Base-by-base conservation (phyloP, 768 basidiomycete genomes). In the Rhizopogon rudus region DNA sequence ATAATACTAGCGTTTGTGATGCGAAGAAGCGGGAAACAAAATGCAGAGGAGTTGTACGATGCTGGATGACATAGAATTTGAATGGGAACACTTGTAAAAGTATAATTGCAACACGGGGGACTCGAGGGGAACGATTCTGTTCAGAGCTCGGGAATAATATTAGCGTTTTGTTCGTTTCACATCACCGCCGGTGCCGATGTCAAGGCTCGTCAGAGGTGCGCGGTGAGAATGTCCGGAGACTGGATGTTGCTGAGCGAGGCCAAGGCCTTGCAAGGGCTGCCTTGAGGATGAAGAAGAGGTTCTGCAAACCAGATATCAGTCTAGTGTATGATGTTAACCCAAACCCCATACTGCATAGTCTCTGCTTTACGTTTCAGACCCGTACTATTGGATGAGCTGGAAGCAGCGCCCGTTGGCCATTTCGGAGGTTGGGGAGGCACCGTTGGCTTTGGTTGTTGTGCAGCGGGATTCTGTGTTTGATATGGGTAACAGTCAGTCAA, bases 91-190 rank as follows among this genome's bases (percentile, higher is more conserved):
- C 1, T 25, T 31, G 33, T 37, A 16, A 49, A 33, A 22, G 35
- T 13, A 37, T 49, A 13, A 20, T 49, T 22, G 20, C 37, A 14
- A 37, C 20, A 49, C 6, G 14, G 14, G 20, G 17, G 46, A 35
- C 31, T 8, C 20, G 7, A 13, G 14, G 33, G 16, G 5, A 49
- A 49, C 9, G 20, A 35, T 20, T 3, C 20, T 14, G 14, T 48
- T n/a, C 17, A 35, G 20, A 13, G 35, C 46, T 16, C 33, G 4
- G 40, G n/a, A 8, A 1, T 7, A 17, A 41, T 41, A 60, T 61
- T 64, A 79, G 55, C 70, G 68, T 60, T 67, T 73, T 46, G 73
- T 20, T 42, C 81, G 71, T 65, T 84, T 84, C 43, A 73, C 40
- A 33, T 62, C 63, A 16, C 44, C 54, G 9, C 53, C 48, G 14